A percentile compares a stretch with the other conserved stretches of the same genome.
Conservation (phyloP, 805 yeast genomes). For the Sugiyamaella americana region DNA sequence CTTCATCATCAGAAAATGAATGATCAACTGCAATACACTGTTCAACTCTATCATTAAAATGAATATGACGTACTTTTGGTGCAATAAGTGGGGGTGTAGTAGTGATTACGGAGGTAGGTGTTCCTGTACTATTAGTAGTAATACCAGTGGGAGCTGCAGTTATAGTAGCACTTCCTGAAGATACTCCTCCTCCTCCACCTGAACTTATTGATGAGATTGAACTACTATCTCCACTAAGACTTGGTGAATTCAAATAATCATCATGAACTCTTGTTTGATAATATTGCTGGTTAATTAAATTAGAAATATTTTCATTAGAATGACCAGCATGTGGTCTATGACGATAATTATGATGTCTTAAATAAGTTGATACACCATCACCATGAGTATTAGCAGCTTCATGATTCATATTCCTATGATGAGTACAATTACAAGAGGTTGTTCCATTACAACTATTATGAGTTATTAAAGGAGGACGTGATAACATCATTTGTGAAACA, state of each 20-base stretch:
- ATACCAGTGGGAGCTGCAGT: neutral
- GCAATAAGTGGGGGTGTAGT: neutral
- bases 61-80: constrained; percentile 59
- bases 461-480: constrained; percentile 17
- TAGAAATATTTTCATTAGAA: constrained; percentile 27
- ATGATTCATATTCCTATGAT: neutral
- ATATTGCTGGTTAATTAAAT: constrained; percentile 31
- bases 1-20: constrained; percentile 17
- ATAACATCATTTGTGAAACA: constrained; percentile 70
- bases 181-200: too few relatives aligned
- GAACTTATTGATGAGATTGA: constrained; percentile 6
- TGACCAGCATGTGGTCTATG: constrained; percentile 28
- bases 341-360: constrained; percentile 37
- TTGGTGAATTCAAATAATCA: constrained; percentile 6
- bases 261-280: constrained; percentile 6
- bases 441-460: constrained; percentile 13
- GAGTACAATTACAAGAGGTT: constrained; percentile 9
- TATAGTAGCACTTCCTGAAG: too few relatives aligned
- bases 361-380: constrained; percentile 19
- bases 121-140: neutral
- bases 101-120: neutral
- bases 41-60: constrained; percentile 88
- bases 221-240: constrained; percentile 4
- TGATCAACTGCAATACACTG: constrained; percentile 79
- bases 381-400: constrained; percentile 9